phyloP scores from a whole-genome alignment of 345 rosid species.

The Salix suchowensis region DNA sequence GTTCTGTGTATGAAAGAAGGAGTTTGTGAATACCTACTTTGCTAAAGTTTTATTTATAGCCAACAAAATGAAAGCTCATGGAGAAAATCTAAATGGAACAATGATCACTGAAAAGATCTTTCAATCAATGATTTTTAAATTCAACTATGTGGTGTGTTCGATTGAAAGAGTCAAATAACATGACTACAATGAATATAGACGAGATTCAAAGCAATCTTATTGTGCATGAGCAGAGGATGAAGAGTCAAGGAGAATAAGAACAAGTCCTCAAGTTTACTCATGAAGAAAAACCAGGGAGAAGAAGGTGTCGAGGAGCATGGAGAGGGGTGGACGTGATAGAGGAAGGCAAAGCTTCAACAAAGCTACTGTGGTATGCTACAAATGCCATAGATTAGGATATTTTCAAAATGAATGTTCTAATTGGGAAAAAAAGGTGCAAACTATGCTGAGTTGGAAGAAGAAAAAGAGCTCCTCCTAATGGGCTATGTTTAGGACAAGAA shows the following conservation, averaged over 20 bases:
- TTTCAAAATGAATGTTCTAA: not conserved
- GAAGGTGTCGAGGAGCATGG: not conserved
- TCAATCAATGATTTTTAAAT: not conserved
- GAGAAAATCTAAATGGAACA: not conserved
- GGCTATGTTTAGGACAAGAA: not conserved
- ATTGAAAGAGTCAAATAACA: constrained; percentile 5
- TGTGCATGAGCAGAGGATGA: not conserved
- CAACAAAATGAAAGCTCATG: constrained; percentile 7
- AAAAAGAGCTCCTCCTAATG: not conserved
- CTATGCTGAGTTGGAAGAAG: not conserved
- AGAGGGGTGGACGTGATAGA: not conserved
- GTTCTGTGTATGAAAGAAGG: not conserved
- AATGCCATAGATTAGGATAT: not conserved
- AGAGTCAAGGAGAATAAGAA: not conserved
- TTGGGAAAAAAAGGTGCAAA: not conserved
- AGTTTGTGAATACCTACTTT: not conserved
- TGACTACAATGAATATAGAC: not conserved
- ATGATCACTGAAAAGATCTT: constrained; percentile 3
- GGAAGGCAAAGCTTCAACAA: not conserved
- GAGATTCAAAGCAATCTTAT: not conserved
- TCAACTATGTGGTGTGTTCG: not conserved
- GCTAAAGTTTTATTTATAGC: not conserved
- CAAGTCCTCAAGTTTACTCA: not conserved
- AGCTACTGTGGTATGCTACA: not conserved
- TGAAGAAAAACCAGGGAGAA: not conserved